Percentiles rank a stretch among this genome's conserved stretches.
These are phyloP conservation scores for Typha latifolia DNA, from an alignment of 176 grass and related monocot genomes.

Conservation along the genomic window DNA sequence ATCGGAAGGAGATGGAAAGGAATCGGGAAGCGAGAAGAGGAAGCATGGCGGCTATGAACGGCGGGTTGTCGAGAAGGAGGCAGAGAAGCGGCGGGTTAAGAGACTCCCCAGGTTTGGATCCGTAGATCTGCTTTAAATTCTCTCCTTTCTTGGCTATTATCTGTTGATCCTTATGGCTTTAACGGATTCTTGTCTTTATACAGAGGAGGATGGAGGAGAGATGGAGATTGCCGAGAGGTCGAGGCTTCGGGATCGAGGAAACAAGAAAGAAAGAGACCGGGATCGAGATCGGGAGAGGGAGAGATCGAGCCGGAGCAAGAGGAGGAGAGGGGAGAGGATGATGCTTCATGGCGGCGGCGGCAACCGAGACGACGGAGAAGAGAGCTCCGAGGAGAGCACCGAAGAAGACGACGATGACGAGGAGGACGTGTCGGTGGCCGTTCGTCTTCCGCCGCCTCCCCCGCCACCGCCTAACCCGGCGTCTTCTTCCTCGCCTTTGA, in stretches of 20 bases:
- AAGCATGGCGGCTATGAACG: slow-evolving; percentile 6
- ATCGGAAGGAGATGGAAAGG: slow-evolving; percentile 7
- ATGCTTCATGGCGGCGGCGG: not conserved
- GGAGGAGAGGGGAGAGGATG: slow-evolving; percentile 10
- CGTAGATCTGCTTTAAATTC: not conserved
- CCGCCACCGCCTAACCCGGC: slow-evolving; percentile 34
- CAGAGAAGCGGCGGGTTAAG: slow-evolving; percentile 2
- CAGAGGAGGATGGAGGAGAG: slow-evolving; percentile 11
- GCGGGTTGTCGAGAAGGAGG: slow-evolving; percentile 7
- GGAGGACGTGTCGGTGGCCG: slow-evolving; percentile 53
- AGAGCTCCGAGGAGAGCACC: slow-evolving; percentile 78
- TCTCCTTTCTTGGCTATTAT: not conserved
- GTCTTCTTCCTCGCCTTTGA: slow-evolving; percentile 27
- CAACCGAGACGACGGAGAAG: slow-evolving; percentile 34
- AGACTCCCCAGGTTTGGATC: slow-evolving; percentile 2
- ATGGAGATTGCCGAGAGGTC: slow-evolving; percentile 7
- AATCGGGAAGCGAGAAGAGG: slow-evolving; percentile 6
- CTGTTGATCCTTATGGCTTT: not conserved
- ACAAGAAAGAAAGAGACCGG: not conserved
- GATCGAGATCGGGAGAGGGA: slow-evolving; percentile 8
- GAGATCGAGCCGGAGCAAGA: slow-evolving; percentile 5
- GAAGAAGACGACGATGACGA: slow-evolving; percentile 70
- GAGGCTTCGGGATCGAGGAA: slow-evolving; percentile 5
- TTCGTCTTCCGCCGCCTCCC: slow-evolving; percentile 47
- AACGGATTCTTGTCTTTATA: not conserved